Evolutionary conservation across 345 rosid species (phyloP), one percentile per base, ranked within the genome.

Genomic region (Hypericum perforatum): DNA sequence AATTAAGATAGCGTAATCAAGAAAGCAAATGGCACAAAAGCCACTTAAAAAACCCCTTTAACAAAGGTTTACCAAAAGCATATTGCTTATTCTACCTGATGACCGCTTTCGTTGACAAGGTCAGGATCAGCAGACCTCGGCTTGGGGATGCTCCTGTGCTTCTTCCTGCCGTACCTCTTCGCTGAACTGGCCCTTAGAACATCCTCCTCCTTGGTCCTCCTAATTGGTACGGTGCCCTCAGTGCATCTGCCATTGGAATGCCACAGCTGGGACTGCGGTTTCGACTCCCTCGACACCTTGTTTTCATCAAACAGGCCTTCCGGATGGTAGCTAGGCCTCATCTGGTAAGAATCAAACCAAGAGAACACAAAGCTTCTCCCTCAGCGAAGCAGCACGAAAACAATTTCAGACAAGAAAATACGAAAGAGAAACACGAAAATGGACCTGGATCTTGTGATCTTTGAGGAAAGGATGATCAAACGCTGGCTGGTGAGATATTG

Each of bases 401-500:
- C 15, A 57, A 46, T 42, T 22, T 7, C 11, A 6, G 11, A 45
- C 62, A 49, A 14, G 40, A 43, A 37, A 44, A 29, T 8, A 48
- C 16, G 39, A 9, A 13, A 0, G 45, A 3, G n/a, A 29, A 44
- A 11, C 43, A 38, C 13, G 14, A 39, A 7, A 16, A 49, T 10
- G 52, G 46, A 91, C 96, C 95, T 85, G 98, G 60, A 92, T 88
- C 76, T 85, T 83, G 77, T 92, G 96, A 65, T 92, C 95, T 72
- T 85, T 92, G 61, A 88, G 90, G 69, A 54, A 85, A 55, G 96
- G 96, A 61, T 92, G 98, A 70, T 92, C 98, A 62, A 92, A 85
- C 65, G 98, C 98, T 36, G 98, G 95, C 61, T 92, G 98, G 60
- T 81, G 73, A 60, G 95, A 52, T 55, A 92, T 77, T 44, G 65